Evolutionary conservation across 306 rosid genomes (phyloP).

Genomic region (Senna siamea): DNA sequence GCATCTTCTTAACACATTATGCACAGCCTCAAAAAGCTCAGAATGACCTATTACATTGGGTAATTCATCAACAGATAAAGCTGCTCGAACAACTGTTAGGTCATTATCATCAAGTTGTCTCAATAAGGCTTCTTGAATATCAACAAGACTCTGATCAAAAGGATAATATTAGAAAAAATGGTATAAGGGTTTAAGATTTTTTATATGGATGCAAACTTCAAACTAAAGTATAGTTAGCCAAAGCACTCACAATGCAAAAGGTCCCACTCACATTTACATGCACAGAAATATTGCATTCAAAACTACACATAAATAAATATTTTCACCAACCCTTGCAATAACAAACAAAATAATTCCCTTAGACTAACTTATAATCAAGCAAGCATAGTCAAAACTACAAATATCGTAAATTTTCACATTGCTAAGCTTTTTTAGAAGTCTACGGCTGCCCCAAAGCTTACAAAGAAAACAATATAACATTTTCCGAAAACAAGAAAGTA

Average conservation of each 20-base stretch:
- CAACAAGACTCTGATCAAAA: slow-evolving; percentile 64
- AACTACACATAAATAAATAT: too few species aligned
- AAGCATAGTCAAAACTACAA: neutral
- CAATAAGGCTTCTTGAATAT: slow-evolving; percentile 68
- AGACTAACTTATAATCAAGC: slow-evolving; percentile 14
- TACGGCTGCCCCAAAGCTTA: too few species aligned
- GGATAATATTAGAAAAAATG: slow-evolving; percentile 9
- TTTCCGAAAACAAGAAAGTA: too few species aligned
- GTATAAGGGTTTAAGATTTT: slow-evolving; percentile 28
- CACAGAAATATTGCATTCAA: too few species aligned
- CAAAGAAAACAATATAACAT: too few species aligned
- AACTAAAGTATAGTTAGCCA: neutral
- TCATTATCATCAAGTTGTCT: slow-evolving; percentile 82
- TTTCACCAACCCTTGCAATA: slow-evolving; percentile 18
- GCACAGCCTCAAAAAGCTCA: slow-evolving; percentile 66
- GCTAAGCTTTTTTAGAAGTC: too few species aligned
- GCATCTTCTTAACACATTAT: slow-evolving; percentile 67
- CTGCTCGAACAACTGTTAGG: slow-evolving; percentile 78
- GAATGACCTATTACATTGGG: slow-evolving; percentile 53
- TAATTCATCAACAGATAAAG: slow-evolving; percentile 66
- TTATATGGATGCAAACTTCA: neutral
- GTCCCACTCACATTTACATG: slow-evolving; percentile 10
- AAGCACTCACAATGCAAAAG: neutral
- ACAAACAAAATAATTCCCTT: slow-evolving; percentile 5
- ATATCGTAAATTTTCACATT: neutral